Percentiles rank a stretch among this genome's conserved stretches.
Conservation (phyloP, 2,329 filamentous ascomycete genomes). For the Pestalotiopsis sp. region DNA sequence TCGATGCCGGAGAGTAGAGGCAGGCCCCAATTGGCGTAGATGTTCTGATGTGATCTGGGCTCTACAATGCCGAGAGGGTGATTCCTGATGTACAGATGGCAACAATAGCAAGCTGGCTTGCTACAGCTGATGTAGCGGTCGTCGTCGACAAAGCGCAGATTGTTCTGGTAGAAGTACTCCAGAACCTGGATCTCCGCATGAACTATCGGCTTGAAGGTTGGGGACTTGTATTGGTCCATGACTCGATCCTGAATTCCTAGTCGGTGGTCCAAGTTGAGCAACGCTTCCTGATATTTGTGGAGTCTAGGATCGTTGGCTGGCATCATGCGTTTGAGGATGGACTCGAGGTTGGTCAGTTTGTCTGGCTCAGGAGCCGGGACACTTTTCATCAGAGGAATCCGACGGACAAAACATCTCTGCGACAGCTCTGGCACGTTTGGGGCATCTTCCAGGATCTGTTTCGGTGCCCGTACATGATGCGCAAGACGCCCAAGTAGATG, state of each 20-base stretch:
- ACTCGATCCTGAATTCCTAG: constrained; percentile 27
- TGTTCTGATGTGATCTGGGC: constrained; percentile 41
- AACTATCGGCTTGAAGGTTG: constrained; percentile 31
- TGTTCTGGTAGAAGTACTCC: constrained; percentile 43
- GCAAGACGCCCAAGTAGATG: constrained; percentile 50
- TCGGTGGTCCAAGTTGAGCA: constrained; percentile 31
- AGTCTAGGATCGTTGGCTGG: constrained; percentile 15
- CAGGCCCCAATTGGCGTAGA: constrained; percentile 45
- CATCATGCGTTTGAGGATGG: constrained; percentile 37
- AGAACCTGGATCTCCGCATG: constrained; percentile 52
- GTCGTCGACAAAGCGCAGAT: constrained; percentile 35
- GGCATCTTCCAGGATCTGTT: constrained; percentile 39
- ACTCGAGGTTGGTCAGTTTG: constrained; percentile 29
- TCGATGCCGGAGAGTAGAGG: constrained; percentile 17
- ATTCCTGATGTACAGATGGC: constrained; percentile 44
- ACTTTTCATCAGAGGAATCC: constrained; percentile 18
- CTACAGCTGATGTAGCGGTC: constrained; percentile 54
- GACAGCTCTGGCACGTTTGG: constrained; percentile 34
- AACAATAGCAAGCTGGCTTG: constrained; percentile 55
- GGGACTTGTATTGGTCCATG: constrained; percentile 26
- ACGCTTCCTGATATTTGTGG: constrained; percentile 16
- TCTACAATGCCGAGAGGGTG: constrained; percentile 37
- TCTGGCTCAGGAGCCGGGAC: constrained; percentile 27
- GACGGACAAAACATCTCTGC: constrained; percentile 28
- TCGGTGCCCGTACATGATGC: constrained; percentile 42